A percentile compares a stretch with the other conserved stretches of the same genome.
Conservation (phyloP, 805 yeast species). For the Blastobotrys robertii region DNA sequence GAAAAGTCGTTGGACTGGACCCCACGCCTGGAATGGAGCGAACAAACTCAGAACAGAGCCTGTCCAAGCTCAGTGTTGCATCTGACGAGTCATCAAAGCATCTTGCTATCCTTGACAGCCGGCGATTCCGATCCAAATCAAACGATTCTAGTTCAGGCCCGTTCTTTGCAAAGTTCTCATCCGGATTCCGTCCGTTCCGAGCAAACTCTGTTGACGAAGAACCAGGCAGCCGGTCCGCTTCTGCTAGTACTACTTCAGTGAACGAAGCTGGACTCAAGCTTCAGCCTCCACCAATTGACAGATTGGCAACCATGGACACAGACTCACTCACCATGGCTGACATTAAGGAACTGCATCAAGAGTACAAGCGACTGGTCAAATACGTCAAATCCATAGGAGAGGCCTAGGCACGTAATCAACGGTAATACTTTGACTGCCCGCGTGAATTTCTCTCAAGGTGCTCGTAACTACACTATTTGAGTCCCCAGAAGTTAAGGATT, state of each 20-base stretch:
- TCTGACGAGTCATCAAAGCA: conserved; percentile 2
- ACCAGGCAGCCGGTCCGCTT: conserved; percentile 1
- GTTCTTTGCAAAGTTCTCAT: not conserved
- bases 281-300: conserved; percentile 16
- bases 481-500: too few relatives aligned
- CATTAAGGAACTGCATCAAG: conserved; percentile 26
- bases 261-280: conserved; percentile 3
- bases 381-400: conserved; percentile 17
- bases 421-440: too few relatives aligned
- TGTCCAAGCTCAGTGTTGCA: not conserved
- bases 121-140: conserved; percentile 3
- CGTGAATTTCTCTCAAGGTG: too few relatives aligned
- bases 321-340: conserved; percentile 28
- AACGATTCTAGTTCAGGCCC: conserved; percentile 1
- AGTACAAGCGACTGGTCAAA: conserved; percentile 29
- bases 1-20: conserved; percentile 18
- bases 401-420: too few relatives aligned
- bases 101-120: too few relatives aligned
- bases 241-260: conserved; percentile 3
- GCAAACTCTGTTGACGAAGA: conserved; percentile 3
- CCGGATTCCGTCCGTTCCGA: not conserved
- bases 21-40: conserved; percentile 4
- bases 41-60: conserved; percentile 1
- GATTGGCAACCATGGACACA: conserved; percentile 17
- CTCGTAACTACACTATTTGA: too few relatives aligned